Evolutionary conservation across 441 rosid species (phyloP).

Genomic region (Gossypium trilobum): DNA sequence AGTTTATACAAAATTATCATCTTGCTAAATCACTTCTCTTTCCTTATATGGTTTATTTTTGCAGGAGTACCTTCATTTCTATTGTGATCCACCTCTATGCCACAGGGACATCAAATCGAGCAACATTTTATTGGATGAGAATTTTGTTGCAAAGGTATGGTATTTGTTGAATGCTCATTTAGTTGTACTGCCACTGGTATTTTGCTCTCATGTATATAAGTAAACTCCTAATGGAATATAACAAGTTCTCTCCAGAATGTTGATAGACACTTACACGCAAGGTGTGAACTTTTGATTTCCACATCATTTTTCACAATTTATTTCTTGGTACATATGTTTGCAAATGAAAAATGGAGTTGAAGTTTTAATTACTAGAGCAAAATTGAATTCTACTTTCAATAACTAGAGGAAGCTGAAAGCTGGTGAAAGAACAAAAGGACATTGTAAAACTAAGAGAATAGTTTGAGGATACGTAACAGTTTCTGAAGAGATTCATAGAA

Average conservation of each 20-base stretch:
- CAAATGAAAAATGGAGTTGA: neutral
- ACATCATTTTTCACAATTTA: neutral
- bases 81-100: constrained; percentile 93
- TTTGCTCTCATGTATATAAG: neutral
- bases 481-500: neutral
- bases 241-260: neutral
- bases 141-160: constrained; percentile 75
- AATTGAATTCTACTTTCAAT: neutral
- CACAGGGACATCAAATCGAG: constrained; percentile 94
- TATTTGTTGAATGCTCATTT: neutral
- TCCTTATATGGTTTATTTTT: constrained; percentile 19
- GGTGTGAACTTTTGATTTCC: neutral
- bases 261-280: neutral
- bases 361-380: neutral
- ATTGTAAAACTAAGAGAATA: neutral
- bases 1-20: neutral
- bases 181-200: neutral
- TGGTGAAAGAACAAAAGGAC: neutral
- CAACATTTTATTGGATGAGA: constrained; percentile 83
- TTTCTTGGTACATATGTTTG: neutral
- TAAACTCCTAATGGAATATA: neutral
- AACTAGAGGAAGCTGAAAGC: constrained; percentile 2
- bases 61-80: constrained; percentile 96
- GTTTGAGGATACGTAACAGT: neutral
- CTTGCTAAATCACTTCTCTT: constrained; percentile 16